A percentile compares a stretch with the other conserved stretches of the same genome.
Evolutionary conservation across 2,329 filamentous ascomycete species (phyloP).

Genomic region (Pleomassaria siparia): DNA sequence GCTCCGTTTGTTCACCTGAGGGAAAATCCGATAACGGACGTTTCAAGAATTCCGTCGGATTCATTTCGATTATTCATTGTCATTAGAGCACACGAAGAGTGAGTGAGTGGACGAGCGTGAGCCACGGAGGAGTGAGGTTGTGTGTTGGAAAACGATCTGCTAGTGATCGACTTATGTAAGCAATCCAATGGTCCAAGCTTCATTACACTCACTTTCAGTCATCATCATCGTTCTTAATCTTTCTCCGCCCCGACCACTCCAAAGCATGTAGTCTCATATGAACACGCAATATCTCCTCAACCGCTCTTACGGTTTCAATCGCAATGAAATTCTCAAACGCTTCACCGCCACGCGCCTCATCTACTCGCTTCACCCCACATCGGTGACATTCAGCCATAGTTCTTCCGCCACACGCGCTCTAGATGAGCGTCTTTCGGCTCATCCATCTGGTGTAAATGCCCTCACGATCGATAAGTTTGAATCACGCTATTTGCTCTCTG

Average conservation of each 20-base stretch:
- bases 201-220: not conserved
- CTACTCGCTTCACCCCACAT: constrained; percentile 67
- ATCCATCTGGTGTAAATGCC: constrained; percentile 76
- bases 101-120: not conserved
- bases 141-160: constrained; percentile 9
- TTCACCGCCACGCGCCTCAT: constrained; percentile 67
- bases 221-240: constrained; percentile 17
- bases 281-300: constrained; percentile 65
- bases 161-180: no score
- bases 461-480: constrained; percentile 82
- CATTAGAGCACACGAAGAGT: not conserved
- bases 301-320: constrained; percentile 67
- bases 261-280: constrained; percentile 44
- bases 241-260: constrained; percentile 11
- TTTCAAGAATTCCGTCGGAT: constrained; percentile 7
- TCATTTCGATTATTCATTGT: not conserved
- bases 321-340: constrained; percentile 64
- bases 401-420: constrained; percentile 43
- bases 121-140: not conserved
- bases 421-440: constrained; percentile 58
- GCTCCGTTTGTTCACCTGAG: constrained; percentile 11
- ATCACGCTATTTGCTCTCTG: constrained; percentile 77
- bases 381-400: constrained; percentile 70
- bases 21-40: constrained; percentile 16
- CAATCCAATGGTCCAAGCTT: constrained; percentile 1